A percentile compares a stretch with the other conserved stretches of the same genome.
Evolutionary conservation across 345 rosid genomes (phyloP).

Genomic region (Hibiscus mutabilis): DNA sequence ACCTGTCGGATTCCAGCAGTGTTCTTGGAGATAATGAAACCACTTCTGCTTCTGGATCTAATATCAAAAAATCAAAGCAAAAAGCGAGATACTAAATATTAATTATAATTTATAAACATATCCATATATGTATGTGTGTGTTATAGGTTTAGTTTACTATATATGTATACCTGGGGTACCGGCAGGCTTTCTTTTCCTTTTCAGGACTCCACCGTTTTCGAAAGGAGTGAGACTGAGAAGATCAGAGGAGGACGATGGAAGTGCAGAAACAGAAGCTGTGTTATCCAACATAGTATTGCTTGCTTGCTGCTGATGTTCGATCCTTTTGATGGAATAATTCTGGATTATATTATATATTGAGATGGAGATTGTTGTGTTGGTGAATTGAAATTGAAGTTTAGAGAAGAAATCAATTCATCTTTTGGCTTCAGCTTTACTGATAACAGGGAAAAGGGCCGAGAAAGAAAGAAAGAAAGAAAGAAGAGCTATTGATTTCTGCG

Average conservation of each 20-base stretch:
- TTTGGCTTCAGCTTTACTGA: conserved; percentile 46
- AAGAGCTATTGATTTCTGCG: conserved; percentile 65
- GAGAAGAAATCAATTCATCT: conserved; percentile 11
- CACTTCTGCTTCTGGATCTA: conserved; percentile 92
- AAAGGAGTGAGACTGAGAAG: conserved; percentile 35
- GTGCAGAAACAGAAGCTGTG: conserved; percentile 19
- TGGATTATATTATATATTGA: conserved; percentile 8
- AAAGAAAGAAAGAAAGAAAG: conserved; percentile 7
- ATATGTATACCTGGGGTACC: conserved; percentile 69
- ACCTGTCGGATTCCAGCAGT: conserved; percentile 66
- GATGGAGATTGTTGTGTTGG: background rate
- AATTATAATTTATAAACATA: background rate
- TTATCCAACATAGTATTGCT: conserved; percentile 26
- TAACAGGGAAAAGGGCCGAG: conserved; percentile 17
- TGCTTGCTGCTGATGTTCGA: background rate
- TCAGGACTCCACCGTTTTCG: conserved; percentile 50
- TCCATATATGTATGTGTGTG: too few species aligned
- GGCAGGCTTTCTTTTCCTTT: conserved; percentile 74
- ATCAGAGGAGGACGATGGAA: conserved; percentile 48
- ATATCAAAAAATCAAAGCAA: background rate
- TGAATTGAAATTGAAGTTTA: background rate
- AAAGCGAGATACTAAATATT: background rate
- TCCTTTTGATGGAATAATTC: background rate
- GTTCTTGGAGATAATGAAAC: conserved; percentile 70
- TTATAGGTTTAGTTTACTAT: background rate